Evolutionary conservation across 2,329 filamentous ascomycete species (phyloP), one percentile per base, ranked within the genome.

Genomic region (Neophaeococcomyces mojaviensis): DNA sequence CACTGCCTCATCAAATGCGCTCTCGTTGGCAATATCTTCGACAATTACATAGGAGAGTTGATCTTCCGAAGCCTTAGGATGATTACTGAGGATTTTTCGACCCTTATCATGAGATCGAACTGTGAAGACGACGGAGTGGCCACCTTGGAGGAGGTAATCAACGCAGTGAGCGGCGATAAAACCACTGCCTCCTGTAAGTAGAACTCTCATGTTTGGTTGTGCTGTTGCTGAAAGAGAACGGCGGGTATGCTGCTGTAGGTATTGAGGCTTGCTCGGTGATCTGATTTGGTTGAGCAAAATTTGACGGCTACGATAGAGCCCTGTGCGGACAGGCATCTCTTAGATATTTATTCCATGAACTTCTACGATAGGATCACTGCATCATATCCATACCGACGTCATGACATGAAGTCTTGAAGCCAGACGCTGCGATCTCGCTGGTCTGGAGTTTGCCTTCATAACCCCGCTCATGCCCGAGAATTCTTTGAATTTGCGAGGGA

Each of bases 151-250:
- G 26, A 82, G 68, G 16, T 72, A 64, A 52, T 82, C 77, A 20
- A 82, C 67, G n/a, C 78, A 73, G 56, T 82, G 79, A 32, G 78
- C 78, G 49, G 79, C 79, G 53, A 82, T 82, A 63, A 82, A 82
- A 65, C 79, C 79, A 52, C 71, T 76, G 48, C 77, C 79, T 54
- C 79, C 75, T 36, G 59, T 62, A 16, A 62, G 34, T 39, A 63
- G 59, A 54, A 68, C 65, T 49, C 65, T 69, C 35, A 60, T 60
- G 61, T 66, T 68, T 35, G 45, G 4, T 41, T 22, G 16, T 13
- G 19, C 9, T 4, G 18, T 20, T n/a, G 35, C 12, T 32, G 41
- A 37, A 10, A 15, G 15, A 24, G 18, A 16, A 20, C 38, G 38
- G n/a, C 38, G 8, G 5, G 20, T 26, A 26, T 13, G 10, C 5